Percentiles rank a stretch among this genome's conserved stretches.
Evolutionary conservation across 495 filamentous ascomycete species (phyloP).

Genomic region (Lepraria neglecta): DNA sequence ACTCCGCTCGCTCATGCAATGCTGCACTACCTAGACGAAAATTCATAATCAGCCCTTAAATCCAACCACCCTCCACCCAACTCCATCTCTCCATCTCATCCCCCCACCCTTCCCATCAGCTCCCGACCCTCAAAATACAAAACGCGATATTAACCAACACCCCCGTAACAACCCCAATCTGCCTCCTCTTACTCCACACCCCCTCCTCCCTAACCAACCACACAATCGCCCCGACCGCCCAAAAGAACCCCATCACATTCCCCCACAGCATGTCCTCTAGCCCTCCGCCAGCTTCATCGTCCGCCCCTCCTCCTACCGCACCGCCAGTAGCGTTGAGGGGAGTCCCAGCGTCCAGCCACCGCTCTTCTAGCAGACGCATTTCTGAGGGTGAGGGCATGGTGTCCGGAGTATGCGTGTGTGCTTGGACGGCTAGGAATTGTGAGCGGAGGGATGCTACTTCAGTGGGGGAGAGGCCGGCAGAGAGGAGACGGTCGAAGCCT

Average conservation of each 20-base stretch:
- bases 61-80: background rate
- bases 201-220: conserved; percentile 86
- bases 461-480: conserved; percentile 67
- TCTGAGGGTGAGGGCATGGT: conserved; percentile 66
- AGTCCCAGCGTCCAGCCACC: conserved; percentile 74
- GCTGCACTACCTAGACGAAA: background rate
- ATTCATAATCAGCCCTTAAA: background rate
- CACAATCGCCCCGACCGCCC: conserved; percentile 76
- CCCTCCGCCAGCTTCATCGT: conserved; percentile 45
- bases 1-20: conserved; percentile 2
- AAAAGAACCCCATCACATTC: conserved; percentile 87
- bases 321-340: conserved; percentile 32
- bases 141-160: conserved; percentile 67
- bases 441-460: conserved; percentile 77
- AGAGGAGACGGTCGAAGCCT: conserved; percentile 83
- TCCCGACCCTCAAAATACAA: conserved; percentile 52
- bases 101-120: conserved; percentile 5
- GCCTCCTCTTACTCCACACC: conserved; percentile 74
- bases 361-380: conserved; percentile 67
- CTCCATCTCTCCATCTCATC: background rate
- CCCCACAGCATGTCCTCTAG: conserved; percentile 86
- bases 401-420: conserved; percentile 71
- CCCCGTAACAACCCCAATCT: conserved; percentile 77
- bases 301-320: conserved; percentile 43
- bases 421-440: conserved; percentile 77